Conservation (phyloP, 805 yeast species). For the Priceomyces medius region DNA sequence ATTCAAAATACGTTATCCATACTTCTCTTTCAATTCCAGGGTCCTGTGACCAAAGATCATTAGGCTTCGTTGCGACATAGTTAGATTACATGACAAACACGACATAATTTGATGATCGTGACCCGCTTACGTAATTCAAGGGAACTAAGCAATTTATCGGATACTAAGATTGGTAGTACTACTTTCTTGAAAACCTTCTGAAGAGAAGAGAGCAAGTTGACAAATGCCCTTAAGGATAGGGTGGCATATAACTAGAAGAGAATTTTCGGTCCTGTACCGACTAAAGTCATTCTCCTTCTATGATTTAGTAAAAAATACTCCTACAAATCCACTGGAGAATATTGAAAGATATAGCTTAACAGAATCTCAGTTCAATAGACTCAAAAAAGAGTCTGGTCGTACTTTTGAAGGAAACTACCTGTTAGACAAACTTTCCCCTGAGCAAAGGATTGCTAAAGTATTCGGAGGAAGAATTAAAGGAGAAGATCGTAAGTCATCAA, state of each 20-base stretch:
- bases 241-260: neutral
- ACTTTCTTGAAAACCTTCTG: too few relatives aligned
- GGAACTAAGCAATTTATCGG: too few relatives aligned
- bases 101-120: too few relatives aligned
- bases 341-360: slow-evolving; percentile 30
- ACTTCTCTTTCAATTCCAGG: too few relatives aligned
- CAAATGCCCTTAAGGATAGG: neutral
- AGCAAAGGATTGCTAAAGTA: slow-evolving; percentile 47
- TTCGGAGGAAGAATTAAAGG: slow-evolving; percentile 61
- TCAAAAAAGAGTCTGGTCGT: slow-evolving; percentile 20
- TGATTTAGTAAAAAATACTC: slow-evolving; percentile 36
- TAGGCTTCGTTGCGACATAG: too few relatives aligned
- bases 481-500: slow-evolving; percentile 42
- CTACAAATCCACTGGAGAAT: slow-evolving; percentile 31
- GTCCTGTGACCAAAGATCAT: too few relatives aligned
- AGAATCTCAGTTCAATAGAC: slow-evolving; percentile 14
- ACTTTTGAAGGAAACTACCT: slow-evolving; percentile 34
- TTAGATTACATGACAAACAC: too few relatives aligned
- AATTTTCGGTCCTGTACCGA: neutral
- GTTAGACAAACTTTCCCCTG: slow-evolving; percentile 34
- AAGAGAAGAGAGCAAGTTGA: too few relatives aligned
- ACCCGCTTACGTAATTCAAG: too few relatives aligned
- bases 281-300: slow-evolving; percentile 26
- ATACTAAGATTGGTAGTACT: too few relatives aligned
- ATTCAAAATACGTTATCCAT: too few relatives aligned